Base-by-base conservation (phyloP, 108 stramenopile genomes). In the Schizochytrium sp. region DNA sequence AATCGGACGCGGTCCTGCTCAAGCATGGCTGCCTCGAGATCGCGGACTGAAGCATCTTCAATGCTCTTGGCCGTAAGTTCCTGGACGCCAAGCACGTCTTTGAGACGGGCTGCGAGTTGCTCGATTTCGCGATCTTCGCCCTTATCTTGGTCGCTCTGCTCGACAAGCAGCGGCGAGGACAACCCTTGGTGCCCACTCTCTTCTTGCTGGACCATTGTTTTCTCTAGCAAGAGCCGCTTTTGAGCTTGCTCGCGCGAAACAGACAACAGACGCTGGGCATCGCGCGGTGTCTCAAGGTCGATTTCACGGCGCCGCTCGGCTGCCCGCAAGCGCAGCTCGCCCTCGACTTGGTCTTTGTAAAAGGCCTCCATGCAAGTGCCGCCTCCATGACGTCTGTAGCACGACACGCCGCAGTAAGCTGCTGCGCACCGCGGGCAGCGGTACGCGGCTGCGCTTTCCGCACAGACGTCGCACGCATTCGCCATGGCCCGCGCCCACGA, bases 301-400 rank as follows among this genome's bases (percentile, higher is more conserved):
- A 53, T 6, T 45, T 0, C 48, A 6, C 51, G 48, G 6, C 12
- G 12, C 76, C 48, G 19, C 25, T 47, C 76, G 10, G 25, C 41
- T 23, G 25, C 63, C 10, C 63, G 63, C 0, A 6, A 4, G 6
- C 41, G 25, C 21, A 69, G 63, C 25, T 69, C 63, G 25, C 41
- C 63, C 63, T 69, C 63, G 48, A 83, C 76, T 23, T 83, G 76
- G 48, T 83, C 76, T 45, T 83, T 53, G 76, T 25, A 83, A 34
- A 83, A 83, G 48, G 76, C 76, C 51, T 83, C 76, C 45, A 45
- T 83, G 76, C 76, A 83, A 8, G 2, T 23, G 76, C 76, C 48
- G n/a, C 48, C 51, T 43, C 76, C 76, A 28, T 83, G 76, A 6
- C 25, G 51, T 45, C 48, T 83, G 51, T 83, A 83, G 76, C 76